Conservation (phyloP, 805 yeast genomes). For the Saccharomyces kudriavzevii region DNA sequence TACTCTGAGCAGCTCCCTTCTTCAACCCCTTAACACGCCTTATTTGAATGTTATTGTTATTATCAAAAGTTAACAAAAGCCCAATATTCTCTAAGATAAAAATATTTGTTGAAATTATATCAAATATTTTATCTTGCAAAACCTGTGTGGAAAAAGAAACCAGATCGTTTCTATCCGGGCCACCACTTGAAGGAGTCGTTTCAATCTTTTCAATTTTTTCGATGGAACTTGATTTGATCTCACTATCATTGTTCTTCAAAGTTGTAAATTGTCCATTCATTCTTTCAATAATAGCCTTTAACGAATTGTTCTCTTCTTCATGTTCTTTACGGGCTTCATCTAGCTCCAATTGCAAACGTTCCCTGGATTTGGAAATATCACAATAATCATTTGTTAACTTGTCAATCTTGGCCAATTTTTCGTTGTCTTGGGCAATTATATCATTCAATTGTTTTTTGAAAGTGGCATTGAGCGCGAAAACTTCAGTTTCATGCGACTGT, state of each 20-base stretch:
- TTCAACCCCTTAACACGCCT: conserved; percentile 76
- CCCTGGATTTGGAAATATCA: not conserved
- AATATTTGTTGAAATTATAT: conserved; percentile 43
- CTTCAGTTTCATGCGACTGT: conserved; percentile 6
- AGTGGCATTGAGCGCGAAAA: conserved; percentile 17
- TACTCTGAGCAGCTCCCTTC: conserved; percentile 35
- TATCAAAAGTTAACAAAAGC: conserved; percentile 36
- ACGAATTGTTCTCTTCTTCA: not conserved
- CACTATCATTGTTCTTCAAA: not conserved
- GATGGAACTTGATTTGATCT: not conserved
- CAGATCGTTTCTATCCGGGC: not conserved
- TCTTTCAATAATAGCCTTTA: not conserved
- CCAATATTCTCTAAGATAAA: conserved; percentile 70
- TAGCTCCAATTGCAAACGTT: not conserved
- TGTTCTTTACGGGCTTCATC: not conserved
- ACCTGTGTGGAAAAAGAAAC: not conserved
- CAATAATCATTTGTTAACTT: not conserved
- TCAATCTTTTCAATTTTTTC: not conserved
- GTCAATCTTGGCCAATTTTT: not conserved
- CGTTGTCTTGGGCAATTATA: conserved; percentile 8
- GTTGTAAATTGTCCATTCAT: not conserved
- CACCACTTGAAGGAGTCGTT: not conserved
- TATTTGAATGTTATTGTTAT: conserved; percentile 38
- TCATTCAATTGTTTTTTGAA: conserved; percentile 15
- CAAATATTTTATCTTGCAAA: conserved; percentile 13